Conservation (phyloP, 2,329 filamentous ascomycete species). For the Plenodomus lindquistii region DNA sequence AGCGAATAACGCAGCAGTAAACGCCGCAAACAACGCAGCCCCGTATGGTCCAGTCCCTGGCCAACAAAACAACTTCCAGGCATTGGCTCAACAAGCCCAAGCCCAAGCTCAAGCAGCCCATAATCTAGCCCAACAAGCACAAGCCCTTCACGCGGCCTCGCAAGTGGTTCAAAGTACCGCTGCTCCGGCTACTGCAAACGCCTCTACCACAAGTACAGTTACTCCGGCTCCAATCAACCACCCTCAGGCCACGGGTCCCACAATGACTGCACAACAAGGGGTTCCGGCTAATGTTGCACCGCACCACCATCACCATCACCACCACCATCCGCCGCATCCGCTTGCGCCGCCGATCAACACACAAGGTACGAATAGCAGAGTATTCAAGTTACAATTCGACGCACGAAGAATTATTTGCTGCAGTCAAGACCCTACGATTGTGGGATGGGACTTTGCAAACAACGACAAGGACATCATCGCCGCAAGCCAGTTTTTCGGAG, state of each 20-base stretch:
- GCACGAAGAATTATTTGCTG: slow-evolving; percentile 92
- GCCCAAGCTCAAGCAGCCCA: slow-evolving; percentile 41
- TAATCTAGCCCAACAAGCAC: slow-evolving; percentile 39
- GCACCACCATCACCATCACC: slow-evolving; percentile 32
- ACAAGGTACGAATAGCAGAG: slow-evolving; percentile 59
- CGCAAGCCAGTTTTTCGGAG: slow-evolving; percentile 75
- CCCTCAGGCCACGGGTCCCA: slow-evolving; percentile 11
- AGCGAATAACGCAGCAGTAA: slow-evolving; percentile 20
- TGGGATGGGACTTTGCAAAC: slow-evolving; percentile 97
- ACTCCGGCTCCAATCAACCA: slow-evolving; percentile 1
- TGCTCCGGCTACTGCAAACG: slow-evolving; percentile 11
- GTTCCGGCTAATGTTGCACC: slow-evolving; percentile 19
- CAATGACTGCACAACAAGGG: slow-evolving; percentile 17
- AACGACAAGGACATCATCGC: slow-evolving; percentile 79
- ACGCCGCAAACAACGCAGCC: slow-evolving; percentile 21
- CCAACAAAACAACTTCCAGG: slow-evolving; percentile 37
- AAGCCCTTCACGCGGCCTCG: slow-evolving; percentile 41
- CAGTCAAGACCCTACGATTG: slow-evolving; percentile 86
- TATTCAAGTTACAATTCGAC: slow-evolving; percentile 98
- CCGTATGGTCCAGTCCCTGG: slow-evolving; percentile 10
- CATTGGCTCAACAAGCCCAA: slow-evolving; percentile 42
- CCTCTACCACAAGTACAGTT: slow-evolving; percentile 1
- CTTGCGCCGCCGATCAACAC: slow-evolving; percentile 27
- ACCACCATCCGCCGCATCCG: slow-evolving; percentile 37
- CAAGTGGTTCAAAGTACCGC: slow-evolving; percentile 28